Evolutionary conservation across 1,284 basidiomycete genomes (phyloP).

Genomic region (Takashimella tepidaria): DNA sequence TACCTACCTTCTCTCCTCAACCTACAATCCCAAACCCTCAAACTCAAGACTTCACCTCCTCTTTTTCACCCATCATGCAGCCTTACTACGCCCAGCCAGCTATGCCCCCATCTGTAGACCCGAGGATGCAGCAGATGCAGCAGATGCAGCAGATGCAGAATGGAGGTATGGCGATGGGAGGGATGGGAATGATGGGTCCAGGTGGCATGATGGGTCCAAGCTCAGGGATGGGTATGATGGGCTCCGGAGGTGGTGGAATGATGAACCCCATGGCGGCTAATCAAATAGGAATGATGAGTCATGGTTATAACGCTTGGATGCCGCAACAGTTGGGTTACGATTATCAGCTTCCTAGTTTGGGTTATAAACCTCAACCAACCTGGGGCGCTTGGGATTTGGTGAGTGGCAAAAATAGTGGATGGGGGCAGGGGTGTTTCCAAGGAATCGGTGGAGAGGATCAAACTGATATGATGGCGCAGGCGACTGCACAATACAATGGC

Average conservation of each 20-base stretch:
- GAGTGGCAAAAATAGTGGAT: conserved; percentile 4
- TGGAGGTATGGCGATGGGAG: background rate
- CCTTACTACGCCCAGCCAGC: conserved; percentile 9
- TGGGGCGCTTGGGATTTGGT: conserved; percentile 41
- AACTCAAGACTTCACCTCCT: background rate
- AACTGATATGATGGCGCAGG: conserved; percentile 11
- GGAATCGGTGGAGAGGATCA: background rate
- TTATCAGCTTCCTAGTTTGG: conserved; percentile 28
- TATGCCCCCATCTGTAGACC: background rate
- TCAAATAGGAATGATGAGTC: conserved; percentile 7
- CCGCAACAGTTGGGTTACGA: conserved; percentile 29
- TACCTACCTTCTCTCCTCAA: background rate
- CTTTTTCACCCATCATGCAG: conserved; percentile 1
- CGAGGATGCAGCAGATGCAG: conserved; percentile 1
- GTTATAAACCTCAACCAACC: conserved; percentile 26
- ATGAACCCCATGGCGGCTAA: background rate
- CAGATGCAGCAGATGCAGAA: conserved; percentile 1
- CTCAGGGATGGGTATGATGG: conserved; percentile 5
- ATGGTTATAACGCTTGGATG: conserved; percentile 23
- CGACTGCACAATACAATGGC: conserved; percentile 30
- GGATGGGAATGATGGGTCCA: background rate
- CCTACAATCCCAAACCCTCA: conserved; percentile 4
- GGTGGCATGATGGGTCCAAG: conserved; percentile 2
- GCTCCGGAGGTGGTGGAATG: conserved; percentile 12
- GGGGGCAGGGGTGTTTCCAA: background rate